Evolutionary conservation across 768 basidiomycete species (phyloP), one percentile per base, ranked within the genome.

Genomic region (Podaxis sp.): DNA sequence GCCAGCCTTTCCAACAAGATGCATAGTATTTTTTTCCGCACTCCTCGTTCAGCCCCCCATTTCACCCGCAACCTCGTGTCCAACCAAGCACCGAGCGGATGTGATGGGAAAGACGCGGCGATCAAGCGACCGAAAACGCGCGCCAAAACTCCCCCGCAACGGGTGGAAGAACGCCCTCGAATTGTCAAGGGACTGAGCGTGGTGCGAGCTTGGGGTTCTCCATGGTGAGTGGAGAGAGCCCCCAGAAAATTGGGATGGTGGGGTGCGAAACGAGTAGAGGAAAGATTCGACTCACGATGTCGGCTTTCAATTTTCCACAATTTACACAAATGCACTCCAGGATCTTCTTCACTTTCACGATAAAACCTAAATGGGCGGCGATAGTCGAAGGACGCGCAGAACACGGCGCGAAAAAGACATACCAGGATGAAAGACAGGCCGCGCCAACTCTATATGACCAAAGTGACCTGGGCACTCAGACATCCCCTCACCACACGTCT

Each of bases 401-500:
- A 63, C 32, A 28, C 46, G 7, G 51, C 21, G 4, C 46, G 40
- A 37, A 57, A 6, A 25, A 9, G 25, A 82, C 88, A 64, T 74
- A 93, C 93, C 94, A 74, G 93, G 90, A 74, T 98, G 96, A 70
- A 95, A 98, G 36, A 97, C 93, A n/a, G 96, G 95, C 67, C 94
- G 82, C 47, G 93, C 93, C 69, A 99, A 79, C 77, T 99, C 97
- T 69, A 99, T 93, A 73, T 98, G 95, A 58, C 97, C 97, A 78
- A 99, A 99, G 74, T 98, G 97, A 54, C 97, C 97, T 27, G 97
- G 95, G 78, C 97, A 99, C 73, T 98, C 97, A 16, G 94, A 89
- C 95, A 98, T 98, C n/a, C 95, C 96, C 82, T 99, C 97, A 66
- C 95, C 95, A 73, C 97, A 98, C 28, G 97, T 98, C 79, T 98